phyloP scores from a whole-genome alignment of 2,329 filamentous ascomycete species.

The Fusarium subtropicale region DNA sequence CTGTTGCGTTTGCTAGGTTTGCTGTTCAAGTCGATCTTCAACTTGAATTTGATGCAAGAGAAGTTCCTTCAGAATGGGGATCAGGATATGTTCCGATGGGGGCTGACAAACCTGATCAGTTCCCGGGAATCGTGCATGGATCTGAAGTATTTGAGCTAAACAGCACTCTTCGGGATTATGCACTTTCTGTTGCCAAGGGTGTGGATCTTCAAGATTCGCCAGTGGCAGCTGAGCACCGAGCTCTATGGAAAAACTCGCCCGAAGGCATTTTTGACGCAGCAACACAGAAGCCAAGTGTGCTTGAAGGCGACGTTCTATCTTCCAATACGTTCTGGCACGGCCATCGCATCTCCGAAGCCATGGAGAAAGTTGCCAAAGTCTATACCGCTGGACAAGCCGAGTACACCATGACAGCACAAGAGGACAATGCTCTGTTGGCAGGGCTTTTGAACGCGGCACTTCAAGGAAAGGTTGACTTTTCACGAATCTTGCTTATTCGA shows the following conservation, averaged over 20 bases:
- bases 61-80: slow-evolving; percentile 33
- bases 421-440: slow-evolving; percentile 36
- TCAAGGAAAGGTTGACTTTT: slow-evolving; percentile 32
- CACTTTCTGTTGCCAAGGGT: slow-evolving; percentile 12
- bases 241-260: slow-evolving; percentile 15
- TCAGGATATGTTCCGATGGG: slow-evolving; percentile 38
- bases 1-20: slow-evolving; percentile 40
- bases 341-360: slow-evolving; percentile 32
- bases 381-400: slow-evolving; percentile 30
- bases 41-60: slow-evolving; percentile 36
- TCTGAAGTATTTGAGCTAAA: slow-evolving; percentile 41
- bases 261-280: slow-evolving; percentile 10
- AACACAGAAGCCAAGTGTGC: slow-evolving; percentile 7
- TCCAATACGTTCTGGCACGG: slow-evolving; percentile 43
- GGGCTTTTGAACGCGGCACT: slow-evolving; percentile 31
- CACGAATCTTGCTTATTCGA: slow-evolving; percentile 28
- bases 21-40: slow-evolving; percentile 36
- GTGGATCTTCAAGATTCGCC: slow-evolving; percentile 14
- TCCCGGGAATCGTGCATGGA: slow-evolving; percentile 31
- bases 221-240: slow-evolving; percentile 13
- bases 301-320: slow-evolving; percentile 39
- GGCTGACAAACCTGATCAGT: slow-evolving; percentile 21
- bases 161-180: slow-evolving; percentile 24
- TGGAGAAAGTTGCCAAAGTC: slow-evolving; percentile 32
- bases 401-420: slow-evolving; percentile 41